phyloP scores from a whole-genome alignment of 805 yeast species.

The Candida pseudofarinosa region DNA sequence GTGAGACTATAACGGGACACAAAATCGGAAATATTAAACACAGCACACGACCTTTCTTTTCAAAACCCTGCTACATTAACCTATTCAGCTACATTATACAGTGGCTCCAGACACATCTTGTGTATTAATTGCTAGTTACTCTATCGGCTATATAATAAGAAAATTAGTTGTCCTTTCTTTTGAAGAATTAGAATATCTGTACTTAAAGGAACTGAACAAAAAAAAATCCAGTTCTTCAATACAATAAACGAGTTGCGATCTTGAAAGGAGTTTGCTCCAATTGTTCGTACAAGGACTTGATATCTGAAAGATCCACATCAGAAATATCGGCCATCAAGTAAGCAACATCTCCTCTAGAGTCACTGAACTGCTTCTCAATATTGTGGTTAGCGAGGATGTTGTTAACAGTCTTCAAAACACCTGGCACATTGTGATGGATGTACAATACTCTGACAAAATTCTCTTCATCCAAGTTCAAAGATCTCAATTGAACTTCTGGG shows the following conservation, averaged over 20 bases:
- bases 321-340: slow-evolving; percentile 97
- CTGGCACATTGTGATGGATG: slow-evolving; percentile 97
- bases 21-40: too few species aligned
- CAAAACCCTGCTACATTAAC: too few species aligned
- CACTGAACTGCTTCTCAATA: slow-evolving; percentile 97
- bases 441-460: slow-evolving; percentile 89
- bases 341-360: slow-evolving; percentile 92
- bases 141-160: neutral
- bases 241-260: slow-evolving; percentile 85
- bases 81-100: too few species aligned
- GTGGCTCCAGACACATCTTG: neutral
- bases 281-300: slow-evolving; percentile 78
- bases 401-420: slow-evolving; percentile 96
- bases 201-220: neutral
- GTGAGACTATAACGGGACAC: neutral
- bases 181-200: neutral
- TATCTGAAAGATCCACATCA: slow-evolving; percentile 75
- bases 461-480: slow-evolving; percentile 80
- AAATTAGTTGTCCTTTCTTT: neutral
- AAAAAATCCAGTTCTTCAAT: slow-evolving; percentile 44
- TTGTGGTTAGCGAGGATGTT: slow-evolving; percentile 91
- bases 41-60: too few species aligned
- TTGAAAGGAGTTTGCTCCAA: slow-evolving; percentile 87
- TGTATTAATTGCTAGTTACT: neutral
- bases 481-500: slow-evolving; percentile 95